A percentile compares a stretch with the other conserved stretches of the same genome.
These are phyloP conservation scores for Colletotrichum navitas DNA, from an alignment of 2,329 filamentous ascomycete species.

Conservation along the genomic window DNA sequence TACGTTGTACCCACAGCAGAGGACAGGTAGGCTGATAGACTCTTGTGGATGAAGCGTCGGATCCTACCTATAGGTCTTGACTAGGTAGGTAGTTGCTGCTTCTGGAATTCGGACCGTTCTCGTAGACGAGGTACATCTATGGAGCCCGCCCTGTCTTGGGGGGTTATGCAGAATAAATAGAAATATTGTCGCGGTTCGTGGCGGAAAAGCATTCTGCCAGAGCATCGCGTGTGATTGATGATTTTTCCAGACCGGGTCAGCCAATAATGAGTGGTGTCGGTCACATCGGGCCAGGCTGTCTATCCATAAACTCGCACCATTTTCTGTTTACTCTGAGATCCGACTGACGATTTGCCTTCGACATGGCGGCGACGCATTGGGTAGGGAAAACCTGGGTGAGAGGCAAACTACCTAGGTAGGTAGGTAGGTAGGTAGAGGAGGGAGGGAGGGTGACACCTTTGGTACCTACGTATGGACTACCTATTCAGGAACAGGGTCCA, in stretches of 20 bases:
- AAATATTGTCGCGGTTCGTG: conserved; percentile 5
- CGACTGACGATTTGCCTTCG: not conserved
- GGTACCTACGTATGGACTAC: too few species aligned
- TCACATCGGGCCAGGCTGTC: not conserved
- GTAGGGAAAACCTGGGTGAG: not conserved
- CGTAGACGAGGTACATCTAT: not conserved
- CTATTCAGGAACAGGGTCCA: too few species aligned
- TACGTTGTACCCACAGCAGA: not conserved
- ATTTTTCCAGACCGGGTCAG: conserved; percentile 27
- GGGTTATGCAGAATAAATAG: not conserved
- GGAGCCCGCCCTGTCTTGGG: not conserved
- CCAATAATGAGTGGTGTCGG: conserved; percentile 1
- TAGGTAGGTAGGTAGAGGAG: too few species aligned
- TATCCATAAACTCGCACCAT: not conserved
- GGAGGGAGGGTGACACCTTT: too few species aligned
- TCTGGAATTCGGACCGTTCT: not conserved
- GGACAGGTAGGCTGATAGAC: too few species aligned
- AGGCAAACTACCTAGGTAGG: too few species aligned
- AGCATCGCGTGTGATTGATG: conserved; percentile 18
- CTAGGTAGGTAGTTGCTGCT: not conserved
- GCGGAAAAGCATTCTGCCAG: conserved; percentile 39
- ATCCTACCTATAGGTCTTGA: too few species aligned
- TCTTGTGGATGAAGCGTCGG: too few species aligned
- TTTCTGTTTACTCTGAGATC: not conserved
- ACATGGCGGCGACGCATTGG: not conserved